Conservation (phyloP, 2,329 filamentous ascomycete genomes). For the Alternaria postmessia region DNA sequence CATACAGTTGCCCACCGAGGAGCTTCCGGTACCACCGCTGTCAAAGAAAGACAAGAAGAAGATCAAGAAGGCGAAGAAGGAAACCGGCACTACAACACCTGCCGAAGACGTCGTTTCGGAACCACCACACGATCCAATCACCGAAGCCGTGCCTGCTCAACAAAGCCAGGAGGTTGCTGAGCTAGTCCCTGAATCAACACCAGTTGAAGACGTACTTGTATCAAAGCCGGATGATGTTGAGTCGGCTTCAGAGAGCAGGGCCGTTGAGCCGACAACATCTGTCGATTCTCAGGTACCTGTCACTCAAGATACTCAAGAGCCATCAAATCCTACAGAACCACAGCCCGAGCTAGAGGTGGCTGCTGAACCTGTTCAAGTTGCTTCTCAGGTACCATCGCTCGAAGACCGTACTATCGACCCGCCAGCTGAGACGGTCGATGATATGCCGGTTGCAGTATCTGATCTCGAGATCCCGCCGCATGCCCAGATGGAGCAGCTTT, state of each 20-base stretch:
- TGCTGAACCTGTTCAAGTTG: constrained; percentile 11
- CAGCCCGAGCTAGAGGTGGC: neutral
- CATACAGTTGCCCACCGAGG: constrained; percentile 4
- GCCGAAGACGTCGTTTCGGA: constrained; percentile 14
- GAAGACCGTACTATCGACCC: constrained; percentile 7
- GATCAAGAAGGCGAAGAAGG: constrained; percentile 34
- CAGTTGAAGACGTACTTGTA: neutral
- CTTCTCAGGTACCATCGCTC: constrained; percentile 7
- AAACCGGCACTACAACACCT: constrained; percentile 23
- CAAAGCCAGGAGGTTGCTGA: neutral
- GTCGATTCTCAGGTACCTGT: neutral
- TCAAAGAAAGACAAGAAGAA: constrained; percentile 38
- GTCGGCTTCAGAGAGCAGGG: neutral
- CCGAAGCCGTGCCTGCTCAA: neutral
- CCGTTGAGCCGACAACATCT: neutral
- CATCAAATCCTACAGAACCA: neutral
- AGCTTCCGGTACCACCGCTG: constrained; percentile 14
- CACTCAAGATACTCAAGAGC: neutral
- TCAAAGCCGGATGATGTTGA: neutral
- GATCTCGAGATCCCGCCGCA: constrained; percentile 1
- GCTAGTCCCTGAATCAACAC: neutral
- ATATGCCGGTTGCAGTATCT: neutral
- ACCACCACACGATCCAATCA: neutral
- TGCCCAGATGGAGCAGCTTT: constrained; percentile 1
- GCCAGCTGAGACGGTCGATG: neutral